Percentiles rank a stretch among this genome's conserved stretches.
Conservation (phyloP, 768 basidiomycete genomes). For the Glaciozyma antarctica region DNA sequence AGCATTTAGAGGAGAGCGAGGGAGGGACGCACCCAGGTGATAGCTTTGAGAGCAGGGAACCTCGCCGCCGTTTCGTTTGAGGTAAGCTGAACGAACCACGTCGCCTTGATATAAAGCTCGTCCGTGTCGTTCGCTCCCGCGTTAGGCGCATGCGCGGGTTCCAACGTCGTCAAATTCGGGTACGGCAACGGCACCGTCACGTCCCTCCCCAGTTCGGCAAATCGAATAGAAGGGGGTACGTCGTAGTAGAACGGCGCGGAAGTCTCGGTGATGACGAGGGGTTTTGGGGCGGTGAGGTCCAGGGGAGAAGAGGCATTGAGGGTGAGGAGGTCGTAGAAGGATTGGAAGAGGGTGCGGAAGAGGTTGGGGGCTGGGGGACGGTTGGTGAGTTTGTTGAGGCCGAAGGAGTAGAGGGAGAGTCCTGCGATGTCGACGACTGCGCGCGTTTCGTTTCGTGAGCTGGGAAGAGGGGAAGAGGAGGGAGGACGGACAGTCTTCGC, state of each 20-base stretch:
- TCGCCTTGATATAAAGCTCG: constrained; percentile 26
- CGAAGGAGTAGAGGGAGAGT: constrained; percentile 24
- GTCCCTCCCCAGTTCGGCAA: constrained; percentile 16
- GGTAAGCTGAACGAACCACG: constrained; percentile 23
- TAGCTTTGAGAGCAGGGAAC: constrained; percentile 17
- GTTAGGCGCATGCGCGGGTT: constrained; percentile 1
- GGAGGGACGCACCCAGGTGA: background rate
- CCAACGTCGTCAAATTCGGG: constrained; percentile 12
- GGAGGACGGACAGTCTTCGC: constrained; percentile 16
- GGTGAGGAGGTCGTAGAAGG: constrained; percentile 25
- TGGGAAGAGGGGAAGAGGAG: background rate
- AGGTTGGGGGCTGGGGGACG: constrained; percentile 1
- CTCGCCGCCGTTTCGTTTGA: constrained; percentile 16
- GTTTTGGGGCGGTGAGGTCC: constrained; percentile 9
- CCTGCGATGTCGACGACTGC: constrained; percentile 27
- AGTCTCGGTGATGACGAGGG: constrained; percentile 24
- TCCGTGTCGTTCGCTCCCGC: constrained; percentile 13
- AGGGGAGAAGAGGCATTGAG: constrained; percentile 10
- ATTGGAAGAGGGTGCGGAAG: constrained; percentile 7
- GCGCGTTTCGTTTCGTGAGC: background rate
- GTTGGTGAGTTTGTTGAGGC: constrained; percentile 12
- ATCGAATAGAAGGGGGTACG: constrained; percentile 8
- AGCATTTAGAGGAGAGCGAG: too few relatives aligned
- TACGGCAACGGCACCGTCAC: constrained; percentile 11
- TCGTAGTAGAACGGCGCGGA: constrained; percentile 25